Evolutionary conservation across 2,329 filamentous ascomycete genomes (phyloP).

Genomic region (Alternaria dauci): DNA sequence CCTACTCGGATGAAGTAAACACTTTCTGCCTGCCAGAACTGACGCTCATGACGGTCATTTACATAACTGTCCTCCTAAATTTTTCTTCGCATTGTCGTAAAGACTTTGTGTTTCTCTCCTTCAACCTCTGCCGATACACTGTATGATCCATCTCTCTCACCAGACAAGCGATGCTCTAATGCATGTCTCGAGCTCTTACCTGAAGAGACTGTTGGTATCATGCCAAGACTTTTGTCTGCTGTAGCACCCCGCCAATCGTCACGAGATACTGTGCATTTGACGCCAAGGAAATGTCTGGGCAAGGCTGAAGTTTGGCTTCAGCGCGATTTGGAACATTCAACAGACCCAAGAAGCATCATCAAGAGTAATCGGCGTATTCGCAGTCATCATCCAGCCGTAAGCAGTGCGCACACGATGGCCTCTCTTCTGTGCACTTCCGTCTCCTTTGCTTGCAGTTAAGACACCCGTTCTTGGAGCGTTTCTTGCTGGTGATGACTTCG

Average conservation of each 20-base stretch:
- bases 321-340: background rate
- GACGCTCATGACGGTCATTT: background rate
- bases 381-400: slow-evolving; percentile 41
- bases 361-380: slow-evolving; percentile 33
- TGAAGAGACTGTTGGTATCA: background rate
- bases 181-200: background rate
- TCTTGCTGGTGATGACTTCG: slow-evolving; percentile 20
- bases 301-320: slow-evolving; percentile 2
- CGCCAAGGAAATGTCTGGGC: background rate
- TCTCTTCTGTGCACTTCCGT: slow-evolving; percentile 45
- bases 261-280: background rate
- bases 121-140: background rate
- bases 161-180: background rate
- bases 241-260: background rate
- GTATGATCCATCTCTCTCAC: background rate
- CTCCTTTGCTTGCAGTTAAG: slow-evolving; percentile 39
- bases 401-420: slow-evolving; percentile 41
- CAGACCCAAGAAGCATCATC: slow-evolving; percentile 12
- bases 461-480: slow-evolving; percentile 44
- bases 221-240: background rate
- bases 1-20: background rate
- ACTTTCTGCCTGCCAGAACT: background rate
- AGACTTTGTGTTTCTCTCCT: background rate
- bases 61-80: background rate
- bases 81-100: slow-evolving; percentile 2